Evolutionary conservation across 805 yeast genomes (phyloP), one percentile per base, ranked within the genome.

Genomic region (Saturnispora saitoi): DNA sequence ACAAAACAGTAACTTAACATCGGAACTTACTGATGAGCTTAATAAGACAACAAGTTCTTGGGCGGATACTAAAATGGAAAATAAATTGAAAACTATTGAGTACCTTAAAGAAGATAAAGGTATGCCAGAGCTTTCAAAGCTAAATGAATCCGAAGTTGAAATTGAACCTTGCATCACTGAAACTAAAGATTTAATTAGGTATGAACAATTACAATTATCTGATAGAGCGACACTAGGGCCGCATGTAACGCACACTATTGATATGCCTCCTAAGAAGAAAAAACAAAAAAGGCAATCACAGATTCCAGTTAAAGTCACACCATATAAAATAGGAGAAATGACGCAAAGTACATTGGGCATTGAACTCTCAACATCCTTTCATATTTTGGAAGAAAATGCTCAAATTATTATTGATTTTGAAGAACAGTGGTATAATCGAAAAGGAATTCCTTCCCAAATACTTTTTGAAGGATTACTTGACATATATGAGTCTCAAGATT

Each of bases 21-120:
- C 17, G 19, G 24, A 15, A 14, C 19, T 15, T 29, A 15, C 20
- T 17, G 28, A n/a, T 10, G 31, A 36, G 19, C 12, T 28, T 8
- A 51, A 54, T 37, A 51, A 54, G 1, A 39, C 49, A 1, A 55
- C 60, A 1, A 61, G 60, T 42, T 63, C 65, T 0, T 59, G 58
- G 51, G 49, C 51, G 1, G 41, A 54, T 4, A 22, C 57, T 2
- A 60, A 60, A 42, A 42, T 54, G 48, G 46, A 46, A 2, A 36
- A 17, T 8, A 48, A 48, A 7, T 34, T 45, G 42, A 47, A 40
- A 30, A 38, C 14, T 34, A 26, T 9, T 24, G 8, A 24, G 28
- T 6, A 9, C 5, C 1, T 24, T 6, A 24, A 24, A 24, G 28
- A 24, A 24, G 3, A 9, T 24, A 24, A 24, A 24, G 28, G 8